Base-by-base conservation (phyloP, 2,329 filamentous ascomycete genomes). In the Cordyceps cicadae region DNA sequence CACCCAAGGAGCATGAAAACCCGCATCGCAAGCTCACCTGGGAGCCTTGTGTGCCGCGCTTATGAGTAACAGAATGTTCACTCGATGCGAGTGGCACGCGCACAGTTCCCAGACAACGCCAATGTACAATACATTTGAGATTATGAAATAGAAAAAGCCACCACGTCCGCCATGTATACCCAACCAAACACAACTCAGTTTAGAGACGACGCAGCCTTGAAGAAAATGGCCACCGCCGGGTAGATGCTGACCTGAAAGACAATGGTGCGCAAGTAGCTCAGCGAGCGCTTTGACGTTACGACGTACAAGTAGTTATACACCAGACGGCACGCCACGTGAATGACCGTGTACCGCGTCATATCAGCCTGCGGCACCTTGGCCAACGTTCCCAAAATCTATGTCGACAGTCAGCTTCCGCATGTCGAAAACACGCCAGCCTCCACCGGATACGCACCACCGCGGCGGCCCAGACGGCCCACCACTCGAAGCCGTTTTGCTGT, bases 231-330 rank as follows among this genome's bases (percentile, higher is more conserved):
- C 43, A 62, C 37, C 3, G 61, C 24, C 24, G 61, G 61, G 39
- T 62, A 62, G 45, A 60, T 59, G 56, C 61, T 59, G 37, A 62
- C n/a, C 39, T 62, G 61, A 32, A 62, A 62, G 24, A 62, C 46
- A 4, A 49, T 26, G 7, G 61, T 62, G 29, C 61, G 61, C 51
- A 62, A 46, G 21, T 62, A 62, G 61, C 61, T 62, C 17, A 48
- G 17, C 15, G 50, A 55, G 34, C 61, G 61, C 51, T 15, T 55
- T 12, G 24, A 21, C 29, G 61, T 62, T 17, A 53, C 55, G 19
- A 62, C 52, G 41, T 62, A 62, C 26, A 62, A 52, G 37, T 41
- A 54, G 52, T 56, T 59, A 56, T 62, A 62, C 17, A 53, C 19
- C 1, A 59, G 41, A 15, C 61, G 52, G 26, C 56, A 56, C 9